These are phyloP conservation scores for Leavenworthia alabamica DNA, from an alignment of 345 rosid genomes.

Conservation along the genomic window DNA sequence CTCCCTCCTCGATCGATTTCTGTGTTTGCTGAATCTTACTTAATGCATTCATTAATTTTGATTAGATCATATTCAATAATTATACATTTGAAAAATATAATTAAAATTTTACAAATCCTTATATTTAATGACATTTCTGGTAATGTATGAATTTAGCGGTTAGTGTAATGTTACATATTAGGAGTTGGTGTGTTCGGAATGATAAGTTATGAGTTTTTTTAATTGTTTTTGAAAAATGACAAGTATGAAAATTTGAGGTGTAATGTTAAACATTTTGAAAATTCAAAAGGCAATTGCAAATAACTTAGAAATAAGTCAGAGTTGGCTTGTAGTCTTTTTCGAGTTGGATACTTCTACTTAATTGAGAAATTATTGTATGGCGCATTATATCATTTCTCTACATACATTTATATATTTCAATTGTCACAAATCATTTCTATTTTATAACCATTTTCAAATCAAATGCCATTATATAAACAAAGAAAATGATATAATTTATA, in stretches of 20 bases:
- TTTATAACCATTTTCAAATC: not conserved
- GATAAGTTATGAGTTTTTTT: not conserved
- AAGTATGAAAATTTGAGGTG: not conserved
- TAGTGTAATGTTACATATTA: not conserved
- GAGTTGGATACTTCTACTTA: slow-evolving; percentile 22
- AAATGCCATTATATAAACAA: not conserved
- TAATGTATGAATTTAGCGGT: not conserved
- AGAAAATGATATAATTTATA: not conserved
- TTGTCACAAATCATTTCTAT: not conserved
- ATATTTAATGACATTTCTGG: not conserved
- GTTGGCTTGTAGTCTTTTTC: slow-evolving; percentile 19
- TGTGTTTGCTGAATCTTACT: no score
- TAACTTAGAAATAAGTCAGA: slow-evolving; percentile 8
- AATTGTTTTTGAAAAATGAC: not conserved
- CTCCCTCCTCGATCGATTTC: no score
- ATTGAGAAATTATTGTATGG: slow-evolving; percentile 20
- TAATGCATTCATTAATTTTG: not conserved
- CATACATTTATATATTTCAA: no score
- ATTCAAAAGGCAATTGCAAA: not conserved
- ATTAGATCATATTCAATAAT: not conserved
- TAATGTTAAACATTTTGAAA: not conserved
- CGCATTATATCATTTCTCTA: no score
- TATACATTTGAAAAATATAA: not conserved
- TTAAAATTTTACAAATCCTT: no score
- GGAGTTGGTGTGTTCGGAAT: not conserved